Conservation (phyloP, 2,329 filamentous ascomycete species). For the Cadophora sp. region DNA sequence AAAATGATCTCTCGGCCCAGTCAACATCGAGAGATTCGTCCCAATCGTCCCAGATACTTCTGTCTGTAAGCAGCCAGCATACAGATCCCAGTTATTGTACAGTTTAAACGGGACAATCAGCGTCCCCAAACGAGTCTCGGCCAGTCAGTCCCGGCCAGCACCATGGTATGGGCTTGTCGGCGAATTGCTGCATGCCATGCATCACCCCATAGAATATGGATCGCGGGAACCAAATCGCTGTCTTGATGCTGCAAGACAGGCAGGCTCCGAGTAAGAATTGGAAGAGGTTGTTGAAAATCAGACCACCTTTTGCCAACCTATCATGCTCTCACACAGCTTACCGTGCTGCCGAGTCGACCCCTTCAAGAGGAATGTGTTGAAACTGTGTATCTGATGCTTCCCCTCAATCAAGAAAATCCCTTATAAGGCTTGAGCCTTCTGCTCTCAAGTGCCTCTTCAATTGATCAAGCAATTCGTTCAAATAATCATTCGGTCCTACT, state of each 20-base stretch:
- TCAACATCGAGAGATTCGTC: neutral
- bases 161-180: conserved; percentile 14
- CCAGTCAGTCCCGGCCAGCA: conserved; percentile 17
- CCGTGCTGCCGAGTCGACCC: conserved; percentile 26
- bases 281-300: conserved; percentile 21
- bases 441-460: conserved; percentile 6
- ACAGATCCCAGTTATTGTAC: conserved; percentile 6
- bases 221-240: conserved; percentile 19
- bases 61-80: conserved; percentile 4
- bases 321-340: conserved; percentile 20
- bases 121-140: neutral
- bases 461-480: conserved; percentile 24
- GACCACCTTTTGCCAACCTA: conserved; percentile 27
- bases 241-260: conserved; percentile 17
- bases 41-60: neutral
- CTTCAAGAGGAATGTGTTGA: conserved; percentile 11
- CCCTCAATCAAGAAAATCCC: conserved; percentile 19
- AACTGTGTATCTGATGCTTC: conserved; percentile 10
- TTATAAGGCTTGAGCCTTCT: conserved; percentile 26
- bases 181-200: conserved; percentile 15
- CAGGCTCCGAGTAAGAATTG: conserved; percentile 5
- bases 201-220: conserved; percentile 26
- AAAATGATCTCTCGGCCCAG: neutral
- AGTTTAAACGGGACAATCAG: conserved; percentile 1
- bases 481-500: conserved; percentile 9